Percentiles rank a stretch among this genome's conserved stretches.
Evolutionary conservation across 495 filamentous ascomycete species (phyloP).

Genomic region (Oleoguttula mirabilis): DNA sequence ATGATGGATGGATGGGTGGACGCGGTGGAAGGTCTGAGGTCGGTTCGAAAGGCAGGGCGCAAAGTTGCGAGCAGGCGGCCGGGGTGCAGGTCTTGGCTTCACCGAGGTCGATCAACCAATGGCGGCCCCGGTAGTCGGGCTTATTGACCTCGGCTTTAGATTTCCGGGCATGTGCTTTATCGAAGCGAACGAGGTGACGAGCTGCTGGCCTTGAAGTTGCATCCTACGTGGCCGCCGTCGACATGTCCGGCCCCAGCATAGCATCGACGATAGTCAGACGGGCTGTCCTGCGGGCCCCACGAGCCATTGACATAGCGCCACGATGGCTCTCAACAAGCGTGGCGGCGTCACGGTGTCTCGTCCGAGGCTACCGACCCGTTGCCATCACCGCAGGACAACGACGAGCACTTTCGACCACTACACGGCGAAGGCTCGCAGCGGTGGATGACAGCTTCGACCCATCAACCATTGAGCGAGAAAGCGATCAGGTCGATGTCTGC

Average conservation of each 20-base stretch:
- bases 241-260: background rate
- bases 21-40: background rate
- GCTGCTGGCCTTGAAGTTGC: too few relatives aligned
- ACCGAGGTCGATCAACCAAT: background rate
- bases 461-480: conserved; percentile 64
- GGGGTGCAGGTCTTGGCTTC: background rate
- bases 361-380: conserved; percentile 7
- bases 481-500: conserved; percentile 87
- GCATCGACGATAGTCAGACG: conserved; percentile 1
- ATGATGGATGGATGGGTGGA: background rate
- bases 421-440: conserved; percentile 35
- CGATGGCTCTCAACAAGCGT: background rate
- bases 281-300: background rate
- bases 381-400: conserved; percentile 11
- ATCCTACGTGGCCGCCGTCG: background rate
- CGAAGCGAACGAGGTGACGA: too few relatives aligned
- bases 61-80: background rate
- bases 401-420: conserved; percentile 8
- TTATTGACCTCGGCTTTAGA: background rate
- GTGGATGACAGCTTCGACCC: conserved; percentile 61
- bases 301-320: background rate
- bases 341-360: conserved; percentile 3
- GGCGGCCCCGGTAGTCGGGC: background rate
- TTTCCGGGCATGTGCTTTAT: too few relatives aligned
- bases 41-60: background rate